phyloP scores from a whole-genome alignment of 805 yeast genomes.

The Candida chilensis region DNA sequence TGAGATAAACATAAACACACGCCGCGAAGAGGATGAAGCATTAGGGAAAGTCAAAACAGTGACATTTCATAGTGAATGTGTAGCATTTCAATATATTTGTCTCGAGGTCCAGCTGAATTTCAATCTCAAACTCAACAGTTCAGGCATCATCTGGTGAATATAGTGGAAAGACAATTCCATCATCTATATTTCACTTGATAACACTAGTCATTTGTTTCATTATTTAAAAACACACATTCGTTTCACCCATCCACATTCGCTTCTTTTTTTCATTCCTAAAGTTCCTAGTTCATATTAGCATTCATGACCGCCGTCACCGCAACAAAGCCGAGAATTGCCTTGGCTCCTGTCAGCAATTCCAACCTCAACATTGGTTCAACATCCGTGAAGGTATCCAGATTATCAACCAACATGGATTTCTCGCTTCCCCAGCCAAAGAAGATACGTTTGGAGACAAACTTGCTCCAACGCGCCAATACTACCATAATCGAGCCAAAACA shows the following conservation, averaged over 20 bases:
- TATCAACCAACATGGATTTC: not conserved
- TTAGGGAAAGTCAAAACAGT: too few relatives aligned
- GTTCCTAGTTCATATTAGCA: not conserved
- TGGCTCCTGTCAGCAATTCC: constrained; percentile 1
- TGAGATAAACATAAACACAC: constrained; percentile 1
- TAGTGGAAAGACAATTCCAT: not conserved
- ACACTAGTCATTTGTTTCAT: not conserved
- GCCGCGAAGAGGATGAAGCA: too few relatives aligned
- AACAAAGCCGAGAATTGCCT: not conserved
- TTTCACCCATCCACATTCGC: not conserved
- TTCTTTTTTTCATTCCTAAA: not conserved
- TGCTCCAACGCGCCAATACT: not conserved
- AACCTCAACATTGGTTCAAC: constrained; percentile 1
- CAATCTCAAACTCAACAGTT: too few relatives aligned
- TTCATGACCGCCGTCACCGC: not conserved
- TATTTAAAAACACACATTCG: too few relatives aligned
- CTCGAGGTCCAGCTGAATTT: too few relatives aligned
- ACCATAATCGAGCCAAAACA: not conserved
- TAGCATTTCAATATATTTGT: too few relatives aligned
- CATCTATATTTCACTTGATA: not conserved
- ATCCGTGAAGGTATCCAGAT: constrained; percentile 6
- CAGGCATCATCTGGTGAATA: not conserved
- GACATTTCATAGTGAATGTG: too few relatives aligned
- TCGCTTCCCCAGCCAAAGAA: not conserved
- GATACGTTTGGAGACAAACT: not conserved